phyloP scores from a whole-genome alignment of 352 stramenopile genomes.

The Pythium phragmiticola region DNA sequence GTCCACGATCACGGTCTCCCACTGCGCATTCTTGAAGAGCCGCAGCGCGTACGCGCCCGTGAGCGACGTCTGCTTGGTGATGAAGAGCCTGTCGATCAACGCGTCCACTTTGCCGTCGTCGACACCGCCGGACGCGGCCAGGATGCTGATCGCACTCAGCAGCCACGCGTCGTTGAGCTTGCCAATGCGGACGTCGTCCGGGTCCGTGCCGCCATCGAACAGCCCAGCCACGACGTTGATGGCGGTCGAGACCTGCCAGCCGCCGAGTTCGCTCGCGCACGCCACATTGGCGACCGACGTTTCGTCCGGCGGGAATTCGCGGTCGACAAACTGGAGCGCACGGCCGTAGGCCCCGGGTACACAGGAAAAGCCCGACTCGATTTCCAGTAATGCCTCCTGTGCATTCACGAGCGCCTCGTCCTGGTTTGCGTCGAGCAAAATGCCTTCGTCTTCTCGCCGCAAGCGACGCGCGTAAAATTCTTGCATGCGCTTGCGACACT shows the following conservation, averaged over 20 bases:
- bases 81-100: slow-evolving; percentile 88
- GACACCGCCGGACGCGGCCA: slow-evolving; percentile 86
- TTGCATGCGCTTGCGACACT: slow-evolving; percentile 69
- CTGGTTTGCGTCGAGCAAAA: slow-evolving; percentile 46
- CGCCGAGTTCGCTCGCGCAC: slow-evolving; percentile 48
- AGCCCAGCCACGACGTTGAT: slow-evolving; percentile 89
- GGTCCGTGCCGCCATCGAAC: slow-evolving; percentile 91
- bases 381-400: slow-evolving; percentile 80
- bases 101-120: slow-evolving; percentile 88
- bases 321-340: slow-evolving; percentile 86
- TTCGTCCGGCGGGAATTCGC: slow-evolving; percentile 83
- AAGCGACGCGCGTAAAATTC: slow-evolving; percentile 75
- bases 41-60: slow-evolving; percentile 91
- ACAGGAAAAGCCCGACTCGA: slow-evolving; percentile 81
- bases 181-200: slow-evolving; percentile 85
- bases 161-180: slow-evolving; percentile 89
- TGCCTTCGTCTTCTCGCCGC: slow-evolving; percentile 66
- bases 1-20: slow-evolving; percentile 92
- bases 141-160: slow-evolving; percentile 88
- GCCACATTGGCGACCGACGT: slow-evolving; percentile 69
- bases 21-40: slow-evolving; percentile 91
- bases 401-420: slow-evolving; percentile 83
- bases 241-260: slow-evolving; percentile 82
- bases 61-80: slow-evolving; percentile 89
- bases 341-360: slow-evolving; percentile 73